phyloP scores from a whole-genome alignment of 116 monocot species.

The Phalaenopsis hybrid region DNA sequence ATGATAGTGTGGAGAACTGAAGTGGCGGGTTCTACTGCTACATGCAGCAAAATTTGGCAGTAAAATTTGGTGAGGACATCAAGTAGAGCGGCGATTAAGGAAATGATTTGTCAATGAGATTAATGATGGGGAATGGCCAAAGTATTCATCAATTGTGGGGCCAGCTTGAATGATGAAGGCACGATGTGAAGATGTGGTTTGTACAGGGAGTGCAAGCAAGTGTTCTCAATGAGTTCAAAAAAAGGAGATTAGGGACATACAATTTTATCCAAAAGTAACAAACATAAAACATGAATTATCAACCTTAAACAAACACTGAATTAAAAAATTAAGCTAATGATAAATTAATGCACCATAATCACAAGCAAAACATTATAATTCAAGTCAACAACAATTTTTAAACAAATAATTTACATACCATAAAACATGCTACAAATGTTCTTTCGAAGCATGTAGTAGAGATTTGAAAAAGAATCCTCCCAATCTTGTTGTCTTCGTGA shows the following conservation, averaged over 20 bases:
- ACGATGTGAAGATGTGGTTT: no score
- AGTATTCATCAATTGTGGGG: no score
- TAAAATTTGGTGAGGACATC: no score
- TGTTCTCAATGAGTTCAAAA: no score
- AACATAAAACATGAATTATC: not conserved
- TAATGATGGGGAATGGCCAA: no score
- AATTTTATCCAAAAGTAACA: not conserved
- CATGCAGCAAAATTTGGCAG: no score
- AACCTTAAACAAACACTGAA: not conserved
- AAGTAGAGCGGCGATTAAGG: no score
- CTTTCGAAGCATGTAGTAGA: conserved; percentile 78
- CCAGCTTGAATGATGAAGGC: no score
- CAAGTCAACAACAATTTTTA: not conserved
- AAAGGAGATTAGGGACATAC: not conserved
- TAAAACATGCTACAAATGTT: conserved; percentile 70
- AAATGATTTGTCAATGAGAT: no score
- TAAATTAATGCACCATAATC: not conserved
- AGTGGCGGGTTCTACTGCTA: no score
- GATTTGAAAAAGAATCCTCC: conserved; percentile 79
- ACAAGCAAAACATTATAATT: conserved; percentile 1
- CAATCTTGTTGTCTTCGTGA: conserved; percentile 61
- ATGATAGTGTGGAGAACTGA: no score
- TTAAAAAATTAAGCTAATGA: not conserved
- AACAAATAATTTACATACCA: conserved; percentile 31
- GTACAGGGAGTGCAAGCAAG: no score